Conservation (phyloP, 1,139 yeast genomes). For the Saccharomycopsis hybrid region DNA sequence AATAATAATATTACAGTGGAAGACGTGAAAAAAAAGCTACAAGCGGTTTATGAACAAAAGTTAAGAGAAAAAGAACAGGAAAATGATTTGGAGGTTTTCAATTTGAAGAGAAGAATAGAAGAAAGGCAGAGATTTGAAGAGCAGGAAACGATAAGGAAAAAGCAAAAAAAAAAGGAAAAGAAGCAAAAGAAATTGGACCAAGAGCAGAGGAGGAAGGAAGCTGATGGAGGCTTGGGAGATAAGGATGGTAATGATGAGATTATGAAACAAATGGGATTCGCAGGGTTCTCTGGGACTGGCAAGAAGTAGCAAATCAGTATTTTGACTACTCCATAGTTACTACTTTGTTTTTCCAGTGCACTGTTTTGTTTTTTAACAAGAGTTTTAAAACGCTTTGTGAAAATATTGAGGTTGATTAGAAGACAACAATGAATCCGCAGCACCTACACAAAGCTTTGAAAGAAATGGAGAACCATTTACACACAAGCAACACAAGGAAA, state of each 20-base stretch:
- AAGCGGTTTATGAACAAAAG: conserved; percentile 5
- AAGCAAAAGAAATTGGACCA: conserved; percentile 4
- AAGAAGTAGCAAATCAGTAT: too few relatives aligned
- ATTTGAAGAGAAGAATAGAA: conserved; percentile 16
- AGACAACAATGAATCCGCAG: too few relatives aligned
- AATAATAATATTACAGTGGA: conserved; percentile 44
- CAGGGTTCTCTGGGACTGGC: too few relatives aligned
- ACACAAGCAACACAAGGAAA: too few relatives aligned
- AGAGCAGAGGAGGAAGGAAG: background rate
- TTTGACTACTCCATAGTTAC: too few relatives aligned
- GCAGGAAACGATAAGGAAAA: background rate
- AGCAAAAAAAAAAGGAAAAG: conserved; percentile 7
- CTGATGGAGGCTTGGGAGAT: background rate
- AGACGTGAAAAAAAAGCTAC: conserved; percentile 10
- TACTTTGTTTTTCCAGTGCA: too few relatives aligned
- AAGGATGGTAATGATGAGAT: conserved; percentile 1
- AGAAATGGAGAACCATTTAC: too few relatives aligned
- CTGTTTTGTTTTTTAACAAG: too few relatives aligned
- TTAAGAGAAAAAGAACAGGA: conserved; percentile 10
- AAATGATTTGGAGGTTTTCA: conserved; percentile 14
- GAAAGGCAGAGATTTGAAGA: conserved; percentile 15
- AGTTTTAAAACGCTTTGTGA: too few relatives aligned
- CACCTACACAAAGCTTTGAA: too few relatives aligned
- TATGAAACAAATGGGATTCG: conserved; percentile 17
- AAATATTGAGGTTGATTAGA: too few relatives aligned